These are phyloP conservation scores for Tinospora cordifolia DNA, from an alignment of 164 flowering plant species.

Conservation along the genomic window DNA sequence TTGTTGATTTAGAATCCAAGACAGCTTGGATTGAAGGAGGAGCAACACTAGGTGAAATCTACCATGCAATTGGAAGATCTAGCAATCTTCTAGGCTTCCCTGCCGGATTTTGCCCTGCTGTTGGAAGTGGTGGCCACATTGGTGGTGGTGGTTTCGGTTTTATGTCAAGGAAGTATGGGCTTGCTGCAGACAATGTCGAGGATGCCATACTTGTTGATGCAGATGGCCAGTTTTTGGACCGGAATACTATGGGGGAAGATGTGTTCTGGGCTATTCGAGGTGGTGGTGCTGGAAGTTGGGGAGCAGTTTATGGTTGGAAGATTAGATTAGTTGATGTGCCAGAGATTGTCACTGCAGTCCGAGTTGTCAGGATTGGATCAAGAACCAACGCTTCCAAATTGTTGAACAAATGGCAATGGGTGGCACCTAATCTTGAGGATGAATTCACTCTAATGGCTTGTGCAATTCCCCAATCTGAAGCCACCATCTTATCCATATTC, in stretches of 20 bases:
- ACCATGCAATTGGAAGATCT: constrained; percentile 11
- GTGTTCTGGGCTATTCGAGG: constrained; percentile 25
- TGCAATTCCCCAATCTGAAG: not conserved
- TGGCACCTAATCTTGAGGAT: constrained; percentile 12
- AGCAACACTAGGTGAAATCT: constrained; percentile 16
- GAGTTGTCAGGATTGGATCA: constrained; percentile 1
- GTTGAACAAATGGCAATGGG: constrained; percentile 17
- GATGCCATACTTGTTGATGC: constrained; percentile 19
- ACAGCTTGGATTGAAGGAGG: constrained; percentile 21
- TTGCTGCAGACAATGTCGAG: constrained; percentile 20
- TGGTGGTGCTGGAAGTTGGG: constrained; percentile 22
- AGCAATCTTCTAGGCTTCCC: constrained; percentile 17
- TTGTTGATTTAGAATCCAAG: constrained; percentile 13
- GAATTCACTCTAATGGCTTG: constrained; percentile 11
- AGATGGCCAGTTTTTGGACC: constrained; percentile 11
- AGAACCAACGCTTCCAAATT: not conserved
- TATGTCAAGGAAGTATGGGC: constrained; percentile 17
- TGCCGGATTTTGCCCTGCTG: constrained; percentile 16
- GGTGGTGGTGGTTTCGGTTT: constrained; percentile 20
- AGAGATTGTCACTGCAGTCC: constrained; percentile 10
- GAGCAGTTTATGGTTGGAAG: constrained; percentile 18
- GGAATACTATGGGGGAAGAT: constrained; percentile 17
- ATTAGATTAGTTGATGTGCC: constrained; percentile 14
- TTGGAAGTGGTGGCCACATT: constrained; percentile 18
- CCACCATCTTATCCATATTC: constrained; percentile 1